Evolutionary conservation across 768 basidiomycete genomes (phyloP), one percentile per base, ranked within the genome.

Genomic region (Auriscalpium orientale): DNA sequence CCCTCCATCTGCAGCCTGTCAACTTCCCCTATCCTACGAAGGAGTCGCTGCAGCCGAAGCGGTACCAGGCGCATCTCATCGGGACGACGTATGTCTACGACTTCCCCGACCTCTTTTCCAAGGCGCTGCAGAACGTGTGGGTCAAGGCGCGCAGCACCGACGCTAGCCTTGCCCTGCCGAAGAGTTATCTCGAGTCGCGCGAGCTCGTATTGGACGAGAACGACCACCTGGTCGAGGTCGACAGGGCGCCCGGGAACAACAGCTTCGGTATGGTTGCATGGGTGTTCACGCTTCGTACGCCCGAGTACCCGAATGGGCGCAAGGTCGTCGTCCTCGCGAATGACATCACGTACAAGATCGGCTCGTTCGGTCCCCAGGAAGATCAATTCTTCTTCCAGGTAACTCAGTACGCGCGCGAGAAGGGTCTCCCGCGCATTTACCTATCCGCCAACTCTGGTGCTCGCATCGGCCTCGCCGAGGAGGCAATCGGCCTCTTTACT

Each of bases 51-150:
- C 97, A 99, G 68, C 97, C 97, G 44, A 95, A 97, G 71, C 93
- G 97, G 60, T 98, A 98, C 76, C 95, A 98, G 68, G 97, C 97
- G 21, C 97, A 99, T 71, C 82, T 98, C 57, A 87, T 97, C 63
- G 97, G 97, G 53, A 99, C 97, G 34, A 99, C 97, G 51, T 99
- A 98, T 69, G 95, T 90, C 35, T 98, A 98, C 72, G 97, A 98
- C 73, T 99, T 98, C 87, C 97, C 97, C 44, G 97, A 97, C 65
- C 83, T 99, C 60, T 99, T 98, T 79, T 87, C 94, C 40, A 98
- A 98, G 75, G 94, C 95, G 8, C 76, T 98, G 57, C 89, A 93
- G 66, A 92, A 94, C 65, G 79, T 93, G 59, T 99, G 97, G 97
- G 74, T 80, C 60, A 84, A 85, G 64, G 83, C 83, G 46, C 82